Evolutionary conservation across 768 basidiomycete species (phyloP).

Genomic region (Tulasnella sp.): DNA sequence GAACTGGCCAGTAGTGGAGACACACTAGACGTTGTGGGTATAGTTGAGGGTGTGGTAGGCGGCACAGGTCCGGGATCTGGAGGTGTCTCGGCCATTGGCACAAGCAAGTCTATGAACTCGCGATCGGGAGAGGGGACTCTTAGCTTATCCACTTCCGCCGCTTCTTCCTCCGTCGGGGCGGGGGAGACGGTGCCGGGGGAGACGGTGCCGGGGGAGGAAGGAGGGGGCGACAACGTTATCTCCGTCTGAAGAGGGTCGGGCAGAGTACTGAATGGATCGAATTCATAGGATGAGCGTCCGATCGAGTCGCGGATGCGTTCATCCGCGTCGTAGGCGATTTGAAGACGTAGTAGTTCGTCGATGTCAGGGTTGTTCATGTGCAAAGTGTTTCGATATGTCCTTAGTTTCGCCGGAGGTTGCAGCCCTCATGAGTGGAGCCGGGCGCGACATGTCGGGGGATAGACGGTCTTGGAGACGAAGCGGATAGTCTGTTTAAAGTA

Average conservation of each 20-base stretch:
- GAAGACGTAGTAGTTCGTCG: neutral
- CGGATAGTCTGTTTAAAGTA: no score
- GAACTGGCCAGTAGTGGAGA: neutral
- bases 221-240: neutral
- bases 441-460: no score
- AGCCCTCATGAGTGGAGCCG: neutral
- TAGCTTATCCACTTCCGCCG: neutral
- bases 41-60: neutral
- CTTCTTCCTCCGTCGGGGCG: neutral
- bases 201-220: neutral
- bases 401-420: neutral
- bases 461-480: no score
- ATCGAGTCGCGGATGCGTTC: neutral
- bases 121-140: neutral
- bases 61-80: neutral
- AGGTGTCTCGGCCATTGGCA: neutral
- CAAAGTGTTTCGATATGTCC: neutral
- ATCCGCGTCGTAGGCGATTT: neutral
- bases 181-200: neutral
- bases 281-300: neutral
- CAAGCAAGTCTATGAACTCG: no score
- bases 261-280: neutral
- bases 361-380: neutral
- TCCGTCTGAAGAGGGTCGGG: neutral
- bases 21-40: neutral